phyloP scores from a whole-genome alignment of 768 basidiomycete genomes.

The Macrocybe gigantea region DNA sequence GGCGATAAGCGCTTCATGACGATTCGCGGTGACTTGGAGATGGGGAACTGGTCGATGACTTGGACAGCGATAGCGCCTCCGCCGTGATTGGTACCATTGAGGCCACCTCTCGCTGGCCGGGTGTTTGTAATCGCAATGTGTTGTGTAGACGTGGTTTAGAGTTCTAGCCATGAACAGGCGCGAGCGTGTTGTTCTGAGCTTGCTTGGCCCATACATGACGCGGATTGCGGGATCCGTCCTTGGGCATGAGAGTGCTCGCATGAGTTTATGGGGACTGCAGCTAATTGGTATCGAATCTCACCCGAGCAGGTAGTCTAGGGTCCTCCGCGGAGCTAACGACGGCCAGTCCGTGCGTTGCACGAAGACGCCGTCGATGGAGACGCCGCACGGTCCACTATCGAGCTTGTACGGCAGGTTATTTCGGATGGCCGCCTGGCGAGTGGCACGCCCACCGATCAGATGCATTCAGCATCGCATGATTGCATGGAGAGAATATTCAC shows the following conservation, averaged over 20 bases:
- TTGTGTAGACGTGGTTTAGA: constrained; percentile 6
- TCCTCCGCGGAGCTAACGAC: neutral
- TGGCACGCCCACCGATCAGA: too few relatives aligned
- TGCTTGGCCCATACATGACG: constrained; percentile 11
- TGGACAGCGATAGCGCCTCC: neutral
- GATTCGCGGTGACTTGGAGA: constrained; percentile 2
- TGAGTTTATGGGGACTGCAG: too few relatives aligned
- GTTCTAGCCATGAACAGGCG: constrained; percentile 11
- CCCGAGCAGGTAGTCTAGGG: too few relatives aligned
- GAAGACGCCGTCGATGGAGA: constrained; percentile 25
- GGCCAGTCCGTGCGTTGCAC: constrained; percentile 11
- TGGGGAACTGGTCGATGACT: constrained; percentile 9
- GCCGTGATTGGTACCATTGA: neutral
- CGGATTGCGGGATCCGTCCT: constrained; percentile 17
- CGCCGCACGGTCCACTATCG: constrained; percentile 14
- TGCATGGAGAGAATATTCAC: too few relatives aligned
- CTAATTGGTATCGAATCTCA: too few relatives aligned
- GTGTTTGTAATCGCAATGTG: constrained; percentile 10
- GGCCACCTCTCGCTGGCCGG: constrained; percentile 4
- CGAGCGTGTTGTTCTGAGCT: constrained; percentile 12
- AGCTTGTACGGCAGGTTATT: constrained; percentile 20
- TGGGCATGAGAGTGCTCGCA: neutral
- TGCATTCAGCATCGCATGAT: too few relatives aligned
- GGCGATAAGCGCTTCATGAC: constrained; percentile 2
- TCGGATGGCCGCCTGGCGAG: constrained; percentile 9